Evolutionary conservation across 768 basidiomycete species (phyloP), one percentile per base, ranked within the genome.

Genomic region (Ramaria rubella): DNA sequence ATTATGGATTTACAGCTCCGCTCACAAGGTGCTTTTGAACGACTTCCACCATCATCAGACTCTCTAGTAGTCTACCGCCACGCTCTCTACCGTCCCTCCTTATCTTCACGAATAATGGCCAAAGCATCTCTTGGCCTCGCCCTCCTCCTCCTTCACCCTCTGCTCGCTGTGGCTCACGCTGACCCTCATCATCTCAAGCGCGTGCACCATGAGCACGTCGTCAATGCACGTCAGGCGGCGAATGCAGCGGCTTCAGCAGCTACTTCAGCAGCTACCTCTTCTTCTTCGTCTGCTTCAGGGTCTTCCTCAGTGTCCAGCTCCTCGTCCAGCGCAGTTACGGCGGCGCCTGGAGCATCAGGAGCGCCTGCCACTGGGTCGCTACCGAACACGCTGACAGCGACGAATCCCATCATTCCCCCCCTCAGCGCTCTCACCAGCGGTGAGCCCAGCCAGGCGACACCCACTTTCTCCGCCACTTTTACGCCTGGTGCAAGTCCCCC

Each of bases 401-500:
- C 61, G 29, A 75, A 71, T 19, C 77, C 81, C 1, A 65, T 69
- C 4, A 75, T 85, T 29, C 87, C 84, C 15, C 78, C 85, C 5
- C 69, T 89, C 45, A 76, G 71, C 23, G 71, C 70, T 51, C 81
- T 90, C 49, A 81, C 77, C 1, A 78, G 77, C 33, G 86, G 85
- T 53, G 86, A 86, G 83, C 70, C 85, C 4, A 70, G 78, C 5
- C 73, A 75, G 5, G 59, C 78, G 2, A 75, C 80, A 0, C 73
- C 78, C 1, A 65, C 79, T 1, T 70, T 81, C 17, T 73, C 81
- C 3, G 67, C 79, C 2, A 82, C 83, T 0, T 86, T 72, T 62
- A 33, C 78, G 0, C 68, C 82, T 40, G 89, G 89, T 1, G 79
- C 83, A 27, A 74, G 75, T 0, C 78, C 85, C 2, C 81, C 86